Evolutionary conservation across 1,139 yeast genomes (phyloP).

Genomic region (Candida albicans): DNA sequence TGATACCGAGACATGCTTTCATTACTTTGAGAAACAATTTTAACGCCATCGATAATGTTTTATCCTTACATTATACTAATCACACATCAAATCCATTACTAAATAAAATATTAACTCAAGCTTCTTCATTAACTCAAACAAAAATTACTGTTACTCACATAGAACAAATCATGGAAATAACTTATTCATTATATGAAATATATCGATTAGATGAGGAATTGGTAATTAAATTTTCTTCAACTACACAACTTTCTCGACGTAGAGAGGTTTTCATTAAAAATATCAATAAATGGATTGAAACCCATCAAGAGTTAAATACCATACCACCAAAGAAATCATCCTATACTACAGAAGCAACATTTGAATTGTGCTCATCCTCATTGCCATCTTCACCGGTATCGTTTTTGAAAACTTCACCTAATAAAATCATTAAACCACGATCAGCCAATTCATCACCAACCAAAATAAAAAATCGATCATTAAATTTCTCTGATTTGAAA

Average conservation of each 20-base stretch:
- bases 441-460: constrained; percentile 14
- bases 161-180: constrained; percentile 18
- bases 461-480: constrained; percentile 5
- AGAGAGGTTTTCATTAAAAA: constrained; percentile 57
- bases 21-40: constrained; percentile 11
- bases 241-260: constrained; percentile 21
- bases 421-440: constrained; percentile 22
- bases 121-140: constrained; percentile 19
- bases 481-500: constrained; percentile 19
- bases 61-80: constrained; percentile 27
- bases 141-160: constrained; percentile 20
- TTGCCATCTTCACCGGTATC: too few relatives aligned
- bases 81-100: constrained; percentile 27
- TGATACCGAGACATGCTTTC: constrained; percentile 13
- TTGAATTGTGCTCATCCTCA: too few relatives aligned
- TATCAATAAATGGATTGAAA: constrained; percentile 60
- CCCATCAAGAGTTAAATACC: constrained; percentile 5
- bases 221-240: constrained; percentile 9
- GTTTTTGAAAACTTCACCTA: constrained; percentile 15
- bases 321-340: neutral
- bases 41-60: constrained; percentile 25
- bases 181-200: constrained; percentile 18
- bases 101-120: constrained; percentile 20
- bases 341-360: neutral
- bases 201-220: constrained; percentile 11